phyloP scores from a whole-genome alignment of 1,284 basidiomycete genomes.

The Erythrobasidium hasegawianum region DNA sequence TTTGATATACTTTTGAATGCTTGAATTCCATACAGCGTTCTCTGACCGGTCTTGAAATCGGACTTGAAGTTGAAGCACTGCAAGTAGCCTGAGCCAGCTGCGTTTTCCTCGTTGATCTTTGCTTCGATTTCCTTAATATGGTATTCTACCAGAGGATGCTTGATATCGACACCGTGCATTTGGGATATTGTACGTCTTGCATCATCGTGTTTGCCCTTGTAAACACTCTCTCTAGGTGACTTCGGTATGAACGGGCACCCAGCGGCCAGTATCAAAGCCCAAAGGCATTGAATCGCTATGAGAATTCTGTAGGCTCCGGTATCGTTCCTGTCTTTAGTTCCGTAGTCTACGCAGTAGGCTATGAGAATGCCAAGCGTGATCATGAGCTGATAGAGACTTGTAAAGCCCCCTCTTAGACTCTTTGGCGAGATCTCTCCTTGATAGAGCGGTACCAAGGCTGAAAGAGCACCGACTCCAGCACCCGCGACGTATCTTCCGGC shows the following conservation, averaged over 20 bases:
- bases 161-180: slow-evolving; percentile 61
- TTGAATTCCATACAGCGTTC: slow-evolving; percentile 67
- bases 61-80: slow-evolving; percentile 63
- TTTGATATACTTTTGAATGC: slow-evolving; percentile 58
- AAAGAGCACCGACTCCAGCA: slow-evolving; percentile 33
- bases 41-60: slow-evolving; percentile 62
- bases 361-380: slow-evolving; percentile 33
- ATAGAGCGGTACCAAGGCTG: slow-evolving; percentile 34
- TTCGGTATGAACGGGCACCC: slow-evolving; percentile 69
- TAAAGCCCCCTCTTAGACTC: slow-evolving; percentile 28
- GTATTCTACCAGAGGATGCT: slow-evolving; percentile 63
- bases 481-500: slow-evolving; percentile 36
- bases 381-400: slow-evolving; percentile 30
- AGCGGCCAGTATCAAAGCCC: slow-evolving; percentile 63
- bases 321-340: not conserved
- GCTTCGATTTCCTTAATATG: slow-evolving; percentile 66
- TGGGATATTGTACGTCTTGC: slow-evolving; percentile 63
- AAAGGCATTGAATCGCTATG: slow-evolving; percentile 47
- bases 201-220: slow-evolving; percentile 54
- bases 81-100: slow-evolving; percentile 71
- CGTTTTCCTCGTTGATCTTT: slow-evolving; percentile 55
- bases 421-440: slow-evolving; percentile 35
- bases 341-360: slow-evolving; percentile 31
- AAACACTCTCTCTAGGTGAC: slow-evolving; percentile 53
- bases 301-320: slow-evolving; percentile 27